Evolutionary conservation across 257 asterid genomes (phyloP), one percentile per base, ranked within the genome.

Genomic region (Cynanchum wilfordii): DNA sequence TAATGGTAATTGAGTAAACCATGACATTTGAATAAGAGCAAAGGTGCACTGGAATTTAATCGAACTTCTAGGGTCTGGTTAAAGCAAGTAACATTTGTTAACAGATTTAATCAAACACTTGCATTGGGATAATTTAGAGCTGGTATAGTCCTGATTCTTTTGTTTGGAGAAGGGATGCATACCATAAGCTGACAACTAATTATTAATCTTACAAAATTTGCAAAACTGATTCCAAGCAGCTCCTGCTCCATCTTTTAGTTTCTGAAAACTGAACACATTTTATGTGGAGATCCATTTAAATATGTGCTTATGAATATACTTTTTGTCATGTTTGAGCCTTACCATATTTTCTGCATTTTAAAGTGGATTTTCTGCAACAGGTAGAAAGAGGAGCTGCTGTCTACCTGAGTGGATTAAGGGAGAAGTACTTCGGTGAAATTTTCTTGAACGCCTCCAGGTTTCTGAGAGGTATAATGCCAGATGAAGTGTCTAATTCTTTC

Each of bases 371-470:
- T 66, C 75, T 83, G 77, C 79, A 79, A 77, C 90, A 94, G 99
- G 97, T 94, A 52, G 99, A 94, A 80, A 88, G 90, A 82, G 99
- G 99, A 71, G 70, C 82, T 66, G 76, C 85, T 71, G 91, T 92
- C 57, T 94, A 91, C 85, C 78, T 94, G 76, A 94, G 99, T 84
- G 99, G 99, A 58, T 76, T 89, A 45, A 88, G 99, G 68, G 99
- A 94, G 89, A 91, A 94, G 81, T 84, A 91, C 79, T 94, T 88
- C 78, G 99, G 99, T 47, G 98, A 91, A 89, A 73, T 94, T 69
- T 91, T 94, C 78, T 82, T 86, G 79, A 91, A 91, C 83, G 99
- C 96, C 65, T 84, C 96, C 64, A 75, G 83, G 78, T 81, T 86
- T 75, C 74, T 94, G 75, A 82, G 87, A 78, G 88, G 88, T 77